A percentile compares a stretch with the other conserved stretches of the same genome.
phyloP scores from a whole-genome alignment of 129 eudicot species.

The Arctium lappa region DNA sequence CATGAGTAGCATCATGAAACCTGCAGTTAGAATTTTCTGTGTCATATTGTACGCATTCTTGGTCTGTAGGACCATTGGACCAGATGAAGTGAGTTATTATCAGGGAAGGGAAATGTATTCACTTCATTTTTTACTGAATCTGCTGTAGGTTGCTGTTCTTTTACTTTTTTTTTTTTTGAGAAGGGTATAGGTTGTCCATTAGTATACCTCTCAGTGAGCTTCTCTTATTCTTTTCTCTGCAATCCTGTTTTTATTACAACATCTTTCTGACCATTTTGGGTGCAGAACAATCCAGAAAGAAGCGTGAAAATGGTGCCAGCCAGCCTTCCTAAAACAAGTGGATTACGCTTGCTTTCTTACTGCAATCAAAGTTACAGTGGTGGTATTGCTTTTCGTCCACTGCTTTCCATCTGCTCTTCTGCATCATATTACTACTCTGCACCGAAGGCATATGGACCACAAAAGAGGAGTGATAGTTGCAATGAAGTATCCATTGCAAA shows the following conservation, averaged over 20 bases:
- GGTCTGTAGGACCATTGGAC: not conserved
- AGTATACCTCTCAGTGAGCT: not conserved
- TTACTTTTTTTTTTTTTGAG: no score
- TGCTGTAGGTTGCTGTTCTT: not conserved
- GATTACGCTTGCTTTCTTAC: conserved; percentile 37
- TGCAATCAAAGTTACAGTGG: conserved; percentile 31
- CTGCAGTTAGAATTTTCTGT: not conserved
- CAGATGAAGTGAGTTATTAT: no score
- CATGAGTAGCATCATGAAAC: not conserved
- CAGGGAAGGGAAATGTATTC: not conserved
- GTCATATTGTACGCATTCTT: not conserved
- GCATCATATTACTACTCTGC: conserved; percentile 22
- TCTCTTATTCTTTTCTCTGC: not conserved
- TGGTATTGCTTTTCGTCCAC: conserved; percentile 29
- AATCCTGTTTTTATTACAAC: not conserved
- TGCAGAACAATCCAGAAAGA: conserved; percentile 7
- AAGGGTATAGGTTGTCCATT: not conserved
- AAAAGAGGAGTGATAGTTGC: conserved; percentile 12
- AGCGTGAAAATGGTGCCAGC: conserved; percentile 41
- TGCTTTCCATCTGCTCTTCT: conserved; percentile 14
- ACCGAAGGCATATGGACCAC: conserved; percentile 16
- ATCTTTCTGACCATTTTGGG: not conserved
- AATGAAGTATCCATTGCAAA: not conserved
- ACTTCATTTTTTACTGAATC: not conserved
- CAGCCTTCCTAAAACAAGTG: conserved; percentile 41